Base-by-base conservation (phyloP, 345 rosid genomes). In the Trapa incisa region DNA sequence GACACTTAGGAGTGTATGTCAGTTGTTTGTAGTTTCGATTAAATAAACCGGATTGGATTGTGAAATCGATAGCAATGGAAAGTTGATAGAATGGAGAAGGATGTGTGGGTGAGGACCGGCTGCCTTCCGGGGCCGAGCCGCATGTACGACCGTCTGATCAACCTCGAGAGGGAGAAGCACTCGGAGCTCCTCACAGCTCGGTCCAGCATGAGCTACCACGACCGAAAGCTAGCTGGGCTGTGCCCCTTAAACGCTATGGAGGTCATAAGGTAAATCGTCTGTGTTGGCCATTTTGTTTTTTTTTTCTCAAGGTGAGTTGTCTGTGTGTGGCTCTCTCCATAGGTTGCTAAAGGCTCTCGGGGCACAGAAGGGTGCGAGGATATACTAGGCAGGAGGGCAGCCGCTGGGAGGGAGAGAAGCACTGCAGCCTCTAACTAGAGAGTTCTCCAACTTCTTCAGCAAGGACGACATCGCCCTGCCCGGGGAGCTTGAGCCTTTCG, bases 21-120 rank as follows among this genome's bases (percentile, higher is more conserved):
- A 22, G 29, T 22, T 22, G 29, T 22, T 22, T 22, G 29, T 22
- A 22, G 29, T 22, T 22, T 22, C 29, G 29, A 22, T 0, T 0
- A 22, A 22, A 22, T 22, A 22, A 22, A 22, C 29, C n/a, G n/a
- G 29, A 22, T 22, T 22, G 29, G 29, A 0, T 22, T 22, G 29
- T 0, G 29, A 22, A 0, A 22, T 0, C 29, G 29, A 22, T 22
- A 22, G 29, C 29, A 0, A 22, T 22, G 29, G 29, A 22, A 0
- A n/a, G n/a, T n/a, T n/a, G n/a, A n/a, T n/a, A 83, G 97, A 7
- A 68, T 95, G 83, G 99, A 95, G 76, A 91, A 86, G 80, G 99
- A 95, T 52, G 97, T 95, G 4, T 95, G 99, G 99, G 96, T 95
- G 70, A 86, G 97, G 78, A 95, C 99, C 2, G 99, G 99, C 7